Evolutionary conservation across 768 basidiomycete genomes (phyloP).

Genomic region (Podaxis rugospora): DNA sequence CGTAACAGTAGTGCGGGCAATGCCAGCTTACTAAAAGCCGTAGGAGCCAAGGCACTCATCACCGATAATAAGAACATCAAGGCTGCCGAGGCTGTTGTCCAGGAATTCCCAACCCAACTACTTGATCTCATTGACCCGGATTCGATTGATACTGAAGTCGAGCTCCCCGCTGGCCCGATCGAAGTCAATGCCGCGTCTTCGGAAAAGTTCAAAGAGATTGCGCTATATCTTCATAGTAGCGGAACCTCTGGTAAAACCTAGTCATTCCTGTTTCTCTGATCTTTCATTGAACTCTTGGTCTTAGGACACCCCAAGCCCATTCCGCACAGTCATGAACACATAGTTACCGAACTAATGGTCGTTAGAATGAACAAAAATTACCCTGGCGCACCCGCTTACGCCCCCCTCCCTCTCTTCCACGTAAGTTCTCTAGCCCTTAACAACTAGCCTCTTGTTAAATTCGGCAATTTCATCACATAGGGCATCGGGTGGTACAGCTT

Average conservation of each 20-base stretch:
- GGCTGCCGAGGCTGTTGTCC: conserved; percentile 1
- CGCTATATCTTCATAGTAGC: conserved; percentile 11
- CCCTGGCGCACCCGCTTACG: conserved; percentile 13
- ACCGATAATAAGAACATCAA: conserved; percentile 1
- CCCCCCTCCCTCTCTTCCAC: conserved; percentile 20
- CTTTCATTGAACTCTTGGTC: neutral
- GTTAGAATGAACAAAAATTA: conserved; percentile 2
- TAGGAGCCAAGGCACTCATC: conserved; percentile 6
- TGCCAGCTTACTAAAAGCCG: conserved; percentile 3
- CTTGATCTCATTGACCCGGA: neutral
- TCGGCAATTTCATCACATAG: neutral
- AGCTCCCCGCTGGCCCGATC: conserved; percentile 1
- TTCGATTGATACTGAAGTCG: neutral
- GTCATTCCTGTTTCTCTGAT: neutral
- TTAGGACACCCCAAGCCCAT: conserved; percentile 21
- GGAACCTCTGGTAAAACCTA: conserved; percentile 6
- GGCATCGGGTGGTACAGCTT: conserved; percentile 13
- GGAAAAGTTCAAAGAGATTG: conserved; percentile 4
- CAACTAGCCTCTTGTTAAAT: neutral
- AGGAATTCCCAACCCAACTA: neutral
- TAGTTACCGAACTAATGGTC: conserved; percentile 5
- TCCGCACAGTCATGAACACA: conserved; percentile 13
- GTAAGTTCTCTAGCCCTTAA: conserved; percentile 8
- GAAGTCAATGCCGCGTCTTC: neutral
- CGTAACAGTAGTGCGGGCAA: conserved; percentile 8